A percentile compares a stretch with the other conserved stretches of the same genome.
These are phyloP conservation scores for Coniochaeta ligniaria DNA, from an alignment of 2,329 filamentous ascomycete genomes.

Conservation along the genomic window DNA sequence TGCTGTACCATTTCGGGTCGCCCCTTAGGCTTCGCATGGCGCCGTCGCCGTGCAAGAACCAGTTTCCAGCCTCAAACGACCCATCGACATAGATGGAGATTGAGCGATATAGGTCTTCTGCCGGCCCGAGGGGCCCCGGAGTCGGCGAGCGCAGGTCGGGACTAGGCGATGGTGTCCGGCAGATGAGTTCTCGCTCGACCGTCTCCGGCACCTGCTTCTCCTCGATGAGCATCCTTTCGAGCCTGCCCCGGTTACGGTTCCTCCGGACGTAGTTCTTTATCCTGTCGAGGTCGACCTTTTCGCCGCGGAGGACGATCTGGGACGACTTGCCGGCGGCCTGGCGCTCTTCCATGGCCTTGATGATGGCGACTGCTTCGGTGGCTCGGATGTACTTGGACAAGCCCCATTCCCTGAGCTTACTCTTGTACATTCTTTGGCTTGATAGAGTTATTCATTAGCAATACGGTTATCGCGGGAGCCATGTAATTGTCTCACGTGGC, in stretches of 20 bases:
- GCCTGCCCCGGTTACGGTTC: slow-evolving; percentile 2
- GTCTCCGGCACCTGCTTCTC: neutral
- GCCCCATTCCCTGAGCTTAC: slow-evolving; percentile 5
- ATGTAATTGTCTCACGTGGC: slow-evolving; percentile 1
- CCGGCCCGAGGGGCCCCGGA: neutral
- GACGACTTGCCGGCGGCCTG: slow-evolving; percentile 4
- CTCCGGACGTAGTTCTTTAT: slow-evolving; percentile 5
- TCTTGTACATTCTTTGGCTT: slow-evolving; percentile 7
- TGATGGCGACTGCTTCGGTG: slow-evolving; percentile 3
- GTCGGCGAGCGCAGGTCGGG: neutral
- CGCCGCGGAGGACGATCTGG: slow-evolving; percentile 3
- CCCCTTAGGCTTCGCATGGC: slow-evolving; percentile 2
- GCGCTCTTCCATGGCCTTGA: slow-evolving; percentile 4
- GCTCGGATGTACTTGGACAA: slow-evolving; percentile 5
- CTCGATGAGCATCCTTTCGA: neutral
- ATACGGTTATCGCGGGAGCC: neutral
- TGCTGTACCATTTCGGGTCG: neutral
- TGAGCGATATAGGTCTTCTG: slow-evolving; percentile 4
- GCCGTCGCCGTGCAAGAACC: slow-evolving; percentile 1
- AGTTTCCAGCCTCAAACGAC: neutral
- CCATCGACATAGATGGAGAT: slow-evolving; percentile 5
- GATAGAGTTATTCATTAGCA: neutral
- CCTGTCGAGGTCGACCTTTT: slow-evolving; percentile 5
- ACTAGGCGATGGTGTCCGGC: neutral
- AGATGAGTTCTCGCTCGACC: neutral